Evolutionary conservation across 1,284 basidiomycete genomes (phyloP).

Genomic region (Ganoderma meredithae): DNA sequence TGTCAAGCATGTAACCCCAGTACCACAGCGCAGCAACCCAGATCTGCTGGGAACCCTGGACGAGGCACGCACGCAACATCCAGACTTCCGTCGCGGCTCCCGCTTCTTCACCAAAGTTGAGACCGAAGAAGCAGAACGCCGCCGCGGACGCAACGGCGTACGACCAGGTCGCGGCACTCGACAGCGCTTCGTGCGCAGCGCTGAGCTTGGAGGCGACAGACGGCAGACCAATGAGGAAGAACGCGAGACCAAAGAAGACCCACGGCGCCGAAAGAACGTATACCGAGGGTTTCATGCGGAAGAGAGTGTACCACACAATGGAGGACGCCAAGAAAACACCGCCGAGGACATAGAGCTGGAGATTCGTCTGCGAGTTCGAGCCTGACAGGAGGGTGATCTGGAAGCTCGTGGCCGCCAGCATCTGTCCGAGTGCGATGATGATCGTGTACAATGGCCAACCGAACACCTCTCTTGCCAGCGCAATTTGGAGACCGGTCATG

Average conservation of each 20-base stretch:
- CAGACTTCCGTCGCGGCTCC: conserved; percentile 93
- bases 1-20: conserved; percentile 86
- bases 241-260: conserved; percentile 89
- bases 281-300: conserved; percentile 87
- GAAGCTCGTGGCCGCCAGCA: conserved; percentile 91
- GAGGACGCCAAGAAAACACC: conserved; percentile 87
- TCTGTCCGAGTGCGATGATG: conserved; percentile 85
- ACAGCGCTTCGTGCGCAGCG: conserved; percentile 67
- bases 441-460: conserved; percentile 94
- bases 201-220: conserved; percentile 73
- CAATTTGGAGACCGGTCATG: conserved; percentile 85
- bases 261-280: conserved; percentile 88
- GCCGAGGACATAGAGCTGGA: conserved; percentile 91
- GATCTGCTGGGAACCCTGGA: conserved; percentile 92
- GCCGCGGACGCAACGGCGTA: conserved; percentile 91
- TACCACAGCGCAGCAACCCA: conserved; percentile 96
- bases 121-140: conserved; percentile 90
- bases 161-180: conserved; percentile 85
- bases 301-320: conserved; percentile 89
- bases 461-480: conserved; percentile 76
- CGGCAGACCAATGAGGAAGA: conserved; percentile 89
- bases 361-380: conserved; percentile 80
- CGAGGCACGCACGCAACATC: conserved; percentile 88
- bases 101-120: conserved; percentile 96
- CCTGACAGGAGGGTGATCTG: conserved; percentile 91